Percentiles rank a stretch among this genome's conserved stretches.
phyloP scores from a whole-genome alignment of 768 basidiomycete genomes.

The Amanita rubescens region DNA sequence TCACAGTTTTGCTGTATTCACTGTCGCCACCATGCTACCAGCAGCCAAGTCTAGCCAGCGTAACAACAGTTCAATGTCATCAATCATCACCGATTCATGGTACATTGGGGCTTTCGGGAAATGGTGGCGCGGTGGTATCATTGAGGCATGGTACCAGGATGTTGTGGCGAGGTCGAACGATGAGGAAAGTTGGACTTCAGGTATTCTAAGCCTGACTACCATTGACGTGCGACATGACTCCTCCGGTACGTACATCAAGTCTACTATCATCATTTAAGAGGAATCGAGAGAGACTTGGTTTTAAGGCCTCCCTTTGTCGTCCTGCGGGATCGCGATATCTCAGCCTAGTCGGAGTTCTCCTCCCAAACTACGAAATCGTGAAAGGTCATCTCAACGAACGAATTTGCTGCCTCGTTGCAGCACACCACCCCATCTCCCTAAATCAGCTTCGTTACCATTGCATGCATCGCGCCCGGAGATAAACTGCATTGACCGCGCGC shows the following conservation, averaged over 20 bases:
- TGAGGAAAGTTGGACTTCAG: constrained; percentile 70
- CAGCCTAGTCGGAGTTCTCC: constrained; percentile 35
- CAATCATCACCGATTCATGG: constrained; percentile 71
- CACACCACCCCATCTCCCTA: constrained; percentile 77
- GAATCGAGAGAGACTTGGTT: constrained; percentile 8
- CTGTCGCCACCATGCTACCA: constrained; percentile 72
- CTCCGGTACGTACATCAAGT: constrained; percentile 39
- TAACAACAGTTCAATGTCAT: constrained; percentile 32
- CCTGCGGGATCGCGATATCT: constrained; percentile 34
- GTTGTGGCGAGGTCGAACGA: constrained; percentile 56
- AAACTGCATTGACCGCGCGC: background rate
- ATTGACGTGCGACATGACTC: constrained; percentile 63
- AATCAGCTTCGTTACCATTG: constrained; percentile 72
- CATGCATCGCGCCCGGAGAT: constrained; percentile 48
- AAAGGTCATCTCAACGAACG: constrained; percentile 41
- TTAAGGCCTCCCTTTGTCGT: constrained; percentile 44
- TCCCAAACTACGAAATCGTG: constrained; percentile 50
- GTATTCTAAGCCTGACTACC: constrained; percentile 69
- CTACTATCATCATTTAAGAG: background rate
- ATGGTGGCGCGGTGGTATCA: constrained; percentile 84
- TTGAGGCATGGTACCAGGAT: constrained; percentile 76
- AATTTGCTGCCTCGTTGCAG: constrained; percentile 39
- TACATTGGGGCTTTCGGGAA: constrained; percentile 87
- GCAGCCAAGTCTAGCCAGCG: constrained; percentile 33
- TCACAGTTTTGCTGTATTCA: constrained; percentile 81